A percentile compares a stretch with the other conserved stretches of the same genome.
Evolutionary conservation across 1,139 yeast genomes (phyloP).

Genomic region (Hansenula sp.): DNA sequence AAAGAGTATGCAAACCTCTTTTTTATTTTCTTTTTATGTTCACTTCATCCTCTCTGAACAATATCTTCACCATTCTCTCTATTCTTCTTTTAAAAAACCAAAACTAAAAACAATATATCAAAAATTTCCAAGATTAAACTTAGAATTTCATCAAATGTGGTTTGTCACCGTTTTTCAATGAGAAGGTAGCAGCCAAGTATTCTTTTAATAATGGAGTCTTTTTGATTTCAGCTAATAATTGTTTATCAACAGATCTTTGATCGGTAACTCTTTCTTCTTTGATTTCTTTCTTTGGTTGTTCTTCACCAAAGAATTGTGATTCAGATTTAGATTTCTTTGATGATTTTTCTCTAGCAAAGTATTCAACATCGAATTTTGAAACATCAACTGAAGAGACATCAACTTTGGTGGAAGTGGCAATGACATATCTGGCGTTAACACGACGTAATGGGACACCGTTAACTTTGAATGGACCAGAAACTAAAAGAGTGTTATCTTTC

Average conservation of each 20-base stretch:
- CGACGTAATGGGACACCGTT: slow-evolving; percentile 97
- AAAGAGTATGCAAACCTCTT: slow-evolving; percentile 2
- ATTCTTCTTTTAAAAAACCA: not conserved
- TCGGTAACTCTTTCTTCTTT: slow-evolving; percentile 88
- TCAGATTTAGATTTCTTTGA: slow-evolving; percentile 69
- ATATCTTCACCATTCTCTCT: not conserved
- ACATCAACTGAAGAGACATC: slow-evolving; percentile 68
- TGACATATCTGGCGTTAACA: slow-evolving; percentile 92
- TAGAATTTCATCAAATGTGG: slow-evolving; percentile 93
- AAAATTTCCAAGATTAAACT: slow-evolving; percentile 19
- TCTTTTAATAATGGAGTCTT: slow-evolving; percentile 90
- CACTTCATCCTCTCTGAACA: not conserved
- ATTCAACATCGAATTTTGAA: slow-evolving; percentile 78
- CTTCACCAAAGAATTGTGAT: slow-evolving; percentile 82
- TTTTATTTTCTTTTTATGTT: not conserved
- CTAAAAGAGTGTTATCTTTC: slow-evolving; percentile 90
- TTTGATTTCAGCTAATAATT: slow-evolving; percentile 82
- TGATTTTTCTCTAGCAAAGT: slow-evolving; percentile 88
- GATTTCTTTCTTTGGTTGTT: slow-evolving; percentile 66
- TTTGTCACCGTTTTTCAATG: slow-evolving; percentile 91
- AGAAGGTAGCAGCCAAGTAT: slow-evolving; percentile 87
- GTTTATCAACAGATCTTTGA: slow-evolving; percentile 87
- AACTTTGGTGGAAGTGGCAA: slow-evolving; percentile 89
- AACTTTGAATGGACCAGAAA: slow-evolving; percentile 93
- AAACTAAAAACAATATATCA: not conserved